These are phyloP conservation scores for Ceratocystis harringtonii DNA, from an alignment of 2,329 filamentous ascomycete genomes.

Conservation along the genomic window DNA sequence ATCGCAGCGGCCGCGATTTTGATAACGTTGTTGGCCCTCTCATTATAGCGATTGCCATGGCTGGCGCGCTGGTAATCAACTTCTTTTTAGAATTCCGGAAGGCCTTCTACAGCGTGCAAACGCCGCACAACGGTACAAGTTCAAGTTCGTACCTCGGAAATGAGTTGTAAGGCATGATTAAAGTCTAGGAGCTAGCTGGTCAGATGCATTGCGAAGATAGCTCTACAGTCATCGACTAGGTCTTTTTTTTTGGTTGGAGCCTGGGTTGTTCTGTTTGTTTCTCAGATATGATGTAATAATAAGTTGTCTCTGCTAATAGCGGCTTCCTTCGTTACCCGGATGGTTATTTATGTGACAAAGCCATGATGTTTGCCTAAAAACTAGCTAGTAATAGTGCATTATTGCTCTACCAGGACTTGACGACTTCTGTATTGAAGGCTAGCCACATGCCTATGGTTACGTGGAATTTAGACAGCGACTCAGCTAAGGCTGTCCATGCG, in stretches of 20 bases:
- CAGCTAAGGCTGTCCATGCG: background rate
- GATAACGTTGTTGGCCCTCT: constrained; percentile 78
- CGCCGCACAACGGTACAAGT: constrained; percentile 6
- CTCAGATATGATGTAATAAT: background rate
- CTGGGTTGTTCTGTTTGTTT: constrained; percentile 7
- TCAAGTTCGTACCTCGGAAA: background rate
- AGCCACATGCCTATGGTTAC: background rate
- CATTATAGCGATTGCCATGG: constrained; percentile 65
- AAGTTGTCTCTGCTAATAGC: background rate
- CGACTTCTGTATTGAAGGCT: background rate
- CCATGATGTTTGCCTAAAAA: background rate
- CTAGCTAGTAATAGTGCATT: background rate
- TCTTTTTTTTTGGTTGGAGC: background rate
- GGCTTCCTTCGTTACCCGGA: background rate
- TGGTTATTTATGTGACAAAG: background rate
- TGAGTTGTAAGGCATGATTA: constrained; percentile 8
- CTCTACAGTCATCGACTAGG: background rate
- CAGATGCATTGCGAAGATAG: background rate
- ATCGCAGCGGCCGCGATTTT: constrained; percentile 82
- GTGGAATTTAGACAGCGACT: background rate
- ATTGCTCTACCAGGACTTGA: background rate
- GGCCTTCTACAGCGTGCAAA: constrained; percentile 11
- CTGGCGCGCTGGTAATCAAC: constrained; percentile 67
- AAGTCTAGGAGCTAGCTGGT: background rate
- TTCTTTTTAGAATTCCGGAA: constrained; percentile 62